Base-by-base conservation (phyloP, 164 flowering plant species). In the Annona cherimola region DNA sequence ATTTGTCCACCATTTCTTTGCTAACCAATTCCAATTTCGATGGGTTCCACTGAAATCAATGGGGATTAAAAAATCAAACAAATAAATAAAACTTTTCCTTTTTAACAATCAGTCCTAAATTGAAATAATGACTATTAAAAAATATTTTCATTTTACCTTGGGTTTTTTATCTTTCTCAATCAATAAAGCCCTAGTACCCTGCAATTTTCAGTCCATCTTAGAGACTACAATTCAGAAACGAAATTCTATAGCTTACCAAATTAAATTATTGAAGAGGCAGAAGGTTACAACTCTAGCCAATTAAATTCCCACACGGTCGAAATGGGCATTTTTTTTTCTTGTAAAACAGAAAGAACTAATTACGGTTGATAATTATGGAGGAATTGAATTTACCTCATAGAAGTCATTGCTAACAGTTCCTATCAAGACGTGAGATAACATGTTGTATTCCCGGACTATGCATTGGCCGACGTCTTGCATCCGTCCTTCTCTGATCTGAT, bases 401-500 rank as follows among this genome's bases (percentile, higher is more conserved):
- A 76, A 79, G 57, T 79, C 82, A 43, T 69, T 90, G 95, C 95
- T 90, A 73, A 88, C 71, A 71, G 91, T 84, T 75, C 89, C 89
- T 63, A 66, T 73, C 83, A 88, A 26, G 62, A 86, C 88, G 79
- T 87, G 90, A 69, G 88, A 88, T 66, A 83, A 83, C 88, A 92
- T 85, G 76, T 97, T 82, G 77, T 85, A 90, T 68, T 94, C 97
- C 4, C 88, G 85, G 26, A 80, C 71, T 73, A 92, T 92, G 79
- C 98, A 94, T 72, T 85, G 89, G 40, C 93, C 95, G 71, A 94
- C 76, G 69, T 94, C 92, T 80, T 87, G 90, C 39, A 85, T 83
- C 79, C 97, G 84, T 11, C 97, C 96, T 83, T 86, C 89, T 84
- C 97, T 85, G 55, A 94, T 87, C 98, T 94, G 91, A 57, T 7